These are phyloP conservation scores for Malus hybrid DNA, from an alignment of 331 rosid genomes.

Conservation along the genomic window DNA sequence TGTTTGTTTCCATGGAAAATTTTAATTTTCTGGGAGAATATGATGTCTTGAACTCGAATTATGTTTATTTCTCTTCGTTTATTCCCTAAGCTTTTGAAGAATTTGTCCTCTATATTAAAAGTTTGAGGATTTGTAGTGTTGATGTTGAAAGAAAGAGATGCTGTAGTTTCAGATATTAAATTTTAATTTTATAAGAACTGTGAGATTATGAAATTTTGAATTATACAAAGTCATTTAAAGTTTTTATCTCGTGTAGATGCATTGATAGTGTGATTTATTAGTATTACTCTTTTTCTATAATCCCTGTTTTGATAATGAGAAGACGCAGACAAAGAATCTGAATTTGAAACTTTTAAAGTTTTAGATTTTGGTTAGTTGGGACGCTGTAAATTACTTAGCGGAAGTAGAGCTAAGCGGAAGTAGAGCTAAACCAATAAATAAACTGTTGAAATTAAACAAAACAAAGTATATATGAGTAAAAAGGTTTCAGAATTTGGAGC, in stretches of 20 bases:
- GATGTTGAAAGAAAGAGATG: background rate
- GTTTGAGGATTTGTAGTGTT: background rate
- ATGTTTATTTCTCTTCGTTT: too few species aligned
- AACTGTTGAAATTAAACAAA: too few species aligned
- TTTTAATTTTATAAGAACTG: background rate
- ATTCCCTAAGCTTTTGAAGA: too few species aligned
- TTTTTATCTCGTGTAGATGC: background rate
- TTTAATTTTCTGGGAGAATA: background rate
- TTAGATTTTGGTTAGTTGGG: background rate
- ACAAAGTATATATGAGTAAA: too few species aligned
- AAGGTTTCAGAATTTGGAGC: background rate
- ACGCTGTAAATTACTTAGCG: background rate
- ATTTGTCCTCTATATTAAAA: too few species aligned
- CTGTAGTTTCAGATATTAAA: background rate
- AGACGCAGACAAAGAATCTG: background rate
- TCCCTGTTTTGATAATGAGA: background rate
- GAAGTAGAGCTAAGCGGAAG: background rate
- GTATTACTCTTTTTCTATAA: background rate
- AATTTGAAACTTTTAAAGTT: background rate
- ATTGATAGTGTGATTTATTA: background rate
- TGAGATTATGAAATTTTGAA: background rate
- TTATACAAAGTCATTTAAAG: background rate
- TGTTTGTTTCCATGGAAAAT: background rate
- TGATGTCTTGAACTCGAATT: background rate
- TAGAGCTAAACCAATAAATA: background rate